A percentile compares a stretch with the other conserved stretches of the same genome.
Evolutionary conservation across 306 rosid genomes (phyloP).

Genomic region (Trichosanthes cucumerina): DNA sequence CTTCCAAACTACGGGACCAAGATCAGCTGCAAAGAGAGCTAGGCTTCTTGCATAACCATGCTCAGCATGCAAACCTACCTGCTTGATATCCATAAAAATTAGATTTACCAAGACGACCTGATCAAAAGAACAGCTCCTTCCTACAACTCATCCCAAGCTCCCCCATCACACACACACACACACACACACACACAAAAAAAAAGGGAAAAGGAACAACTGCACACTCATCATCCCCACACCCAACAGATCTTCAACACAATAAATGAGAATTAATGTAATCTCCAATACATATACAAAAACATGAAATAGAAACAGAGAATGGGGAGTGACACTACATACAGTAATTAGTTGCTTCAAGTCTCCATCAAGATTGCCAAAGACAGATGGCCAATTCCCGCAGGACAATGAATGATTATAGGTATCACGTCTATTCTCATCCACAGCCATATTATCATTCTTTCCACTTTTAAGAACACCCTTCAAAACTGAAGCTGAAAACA

Average conservation of each 20-base stretch:
- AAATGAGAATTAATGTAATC: neutral
- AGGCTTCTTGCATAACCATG: slow-evolving; percentile 79
- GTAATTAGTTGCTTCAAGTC: slow-evolving; percentile 63
- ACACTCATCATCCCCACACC: neutral
- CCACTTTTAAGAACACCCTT: slow-evolving; percentile 66
- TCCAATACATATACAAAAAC: neutral
- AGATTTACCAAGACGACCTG: neutral
- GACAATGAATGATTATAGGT: slow-evolving; percentile 33
- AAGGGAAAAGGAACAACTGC: neutral
- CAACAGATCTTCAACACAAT: neutral
- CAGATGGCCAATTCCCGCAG: slow-evolving; percentile 31
- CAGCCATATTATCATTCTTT: slow-evolving; percentile 56
- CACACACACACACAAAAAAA: too few relatives aligned
- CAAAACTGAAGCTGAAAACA: slow-evolving; percentile 70
- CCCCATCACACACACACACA: too few relatives aligned
- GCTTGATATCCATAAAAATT: slow-evolving; percentile 11
- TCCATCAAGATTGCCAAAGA: slow-evolving; percentile 36
- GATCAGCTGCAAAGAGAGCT: slow-evolving; percentile 69
- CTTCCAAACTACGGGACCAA: slow-evolving; percentile 82
- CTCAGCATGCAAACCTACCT: slow-evolving; percentile 62
- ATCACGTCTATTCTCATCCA: slow-evolving; percentile 86
- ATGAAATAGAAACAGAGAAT: neutral
- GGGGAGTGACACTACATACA: slow-evolving; percentile 26
- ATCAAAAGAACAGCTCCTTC: neutral
- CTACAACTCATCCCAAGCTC: neutral